phyloP scores from a whole-genome alignment of 805 yeast species.

The Saccharomycopsis schoenii region DNA sequence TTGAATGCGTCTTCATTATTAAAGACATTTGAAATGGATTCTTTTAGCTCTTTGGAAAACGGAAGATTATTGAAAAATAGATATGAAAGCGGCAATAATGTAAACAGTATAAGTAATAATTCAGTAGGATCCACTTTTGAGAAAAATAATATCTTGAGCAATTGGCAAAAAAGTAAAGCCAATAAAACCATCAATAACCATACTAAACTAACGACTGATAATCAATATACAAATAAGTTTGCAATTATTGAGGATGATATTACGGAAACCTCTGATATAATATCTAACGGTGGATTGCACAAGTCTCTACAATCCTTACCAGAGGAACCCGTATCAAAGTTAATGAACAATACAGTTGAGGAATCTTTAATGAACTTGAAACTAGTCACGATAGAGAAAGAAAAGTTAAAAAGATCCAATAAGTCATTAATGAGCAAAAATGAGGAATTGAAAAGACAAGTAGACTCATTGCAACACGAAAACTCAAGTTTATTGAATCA shows the following conservation, averaged over 20 bases:
- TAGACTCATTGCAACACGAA: not conserved
- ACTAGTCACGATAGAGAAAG: not conserved
- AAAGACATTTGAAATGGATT: not conserved
- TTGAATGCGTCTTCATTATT: not conserved
- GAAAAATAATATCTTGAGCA: not conserved
- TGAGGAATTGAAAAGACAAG: not conserved
- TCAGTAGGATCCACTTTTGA: not conserved
- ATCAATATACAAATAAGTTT: not conserved
- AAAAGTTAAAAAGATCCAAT: not conserved
- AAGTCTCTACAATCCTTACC: constrained; percentile 9
- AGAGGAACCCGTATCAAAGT: constrained; percentile 8
- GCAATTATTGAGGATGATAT: constrained; percentile 1
- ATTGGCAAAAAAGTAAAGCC: not conserved
- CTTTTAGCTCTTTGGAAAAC: not conserved
- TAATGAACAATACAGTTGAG: constrained; percentile 6
- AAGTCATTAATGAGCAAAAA: constrained; percentile 1
- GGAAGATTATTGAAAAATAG: not conserved
- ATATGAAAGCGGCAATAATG: not conserved
- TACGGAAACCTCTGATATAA: constrained; percentile 11
- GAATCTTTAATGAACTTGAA: constrained; percentile 2
- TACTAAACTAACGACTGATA: not conserved
- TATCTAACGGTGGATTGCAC: constrained; percentile 1
- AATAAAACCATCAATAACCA: not conserved
- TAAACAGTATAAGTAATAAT: not conserved
- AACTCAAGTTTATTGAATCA: not conserved